phyloP scores from a whole-genome alignment of 2,329 filamentous ascomycete genomes.

The Arthrocladium fulminans region DNA sequence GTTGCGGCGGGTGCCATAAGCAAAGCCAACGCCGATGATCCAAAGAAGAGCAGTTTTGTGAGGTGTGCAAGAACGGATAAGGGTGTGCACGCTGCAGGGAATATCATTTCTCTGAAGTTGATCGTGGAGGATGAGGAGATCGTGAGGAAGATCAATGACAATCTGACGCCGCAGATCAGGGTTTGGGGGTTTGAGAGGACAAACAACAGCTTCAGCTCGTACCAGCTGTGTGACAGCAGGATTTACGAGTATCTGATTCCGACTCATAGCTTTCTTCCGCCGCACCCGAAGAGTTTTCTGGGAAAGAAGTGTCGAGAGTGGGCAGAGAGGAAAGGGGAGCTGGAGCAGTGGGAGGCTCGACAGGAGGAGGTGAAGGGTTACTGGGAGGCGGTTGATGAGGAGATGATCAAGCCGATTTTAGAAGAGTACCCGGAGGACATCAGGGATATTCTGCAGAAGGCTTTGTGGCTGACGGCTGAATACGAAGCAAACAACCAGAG shows the following conservation, averaged over 20 bases:
- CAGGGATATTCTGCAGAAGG: conserved; percentile 29
- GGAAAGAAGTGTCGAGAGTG: conserved; percentile 73
- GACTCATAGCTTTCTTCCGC: conserved; percentile 83
- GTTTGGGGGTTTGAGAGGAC: conserved; percentile 91
- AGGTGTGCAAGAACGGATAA: conserved; percentile 95
- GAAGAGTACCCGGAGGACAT: conserved; percentile 36
- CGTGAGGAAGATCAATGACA: conserved; percentile 80
- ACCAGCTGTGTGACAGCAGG: conserved; percentile 86
- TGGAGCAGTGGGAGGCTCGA: conserved; percentile 58
- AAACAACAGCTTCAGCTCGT: conserved; percentile 86
- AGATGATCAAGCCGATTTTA: conserved; percentile 63
- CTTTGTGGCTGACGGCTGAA: conserved; percentile 32
- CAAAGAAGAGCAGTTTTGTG: conserved; percentile 89
- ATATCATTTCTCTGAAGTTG: conserved; percentile 88
- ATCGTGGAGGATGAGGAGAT: conserved; percentile 88
- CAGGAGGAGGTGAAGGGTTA: conserved; percentile 72
- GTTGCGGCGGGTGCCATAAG: conserved; percentile 87
- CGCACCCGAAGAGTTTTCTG: conserved; percentile 78
- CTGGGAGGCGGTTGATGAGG: conserved; percentile 75
- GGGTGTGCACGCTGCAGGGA: conserved; percentile 91
- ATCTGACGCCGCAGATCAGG: conserved; percentile 78
- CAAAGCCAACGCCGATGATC: conserved; percentile 92
- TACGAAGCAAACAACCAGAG: conserved; percentile 14
- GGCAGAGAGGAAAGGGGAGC: conserved; percentile 62
- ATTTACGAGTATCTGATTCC: conserved; percentile 98